phyloP scores from a whole-genome alignment of 306 rosid genomes.

The Cicer yamashitae region DNA sequence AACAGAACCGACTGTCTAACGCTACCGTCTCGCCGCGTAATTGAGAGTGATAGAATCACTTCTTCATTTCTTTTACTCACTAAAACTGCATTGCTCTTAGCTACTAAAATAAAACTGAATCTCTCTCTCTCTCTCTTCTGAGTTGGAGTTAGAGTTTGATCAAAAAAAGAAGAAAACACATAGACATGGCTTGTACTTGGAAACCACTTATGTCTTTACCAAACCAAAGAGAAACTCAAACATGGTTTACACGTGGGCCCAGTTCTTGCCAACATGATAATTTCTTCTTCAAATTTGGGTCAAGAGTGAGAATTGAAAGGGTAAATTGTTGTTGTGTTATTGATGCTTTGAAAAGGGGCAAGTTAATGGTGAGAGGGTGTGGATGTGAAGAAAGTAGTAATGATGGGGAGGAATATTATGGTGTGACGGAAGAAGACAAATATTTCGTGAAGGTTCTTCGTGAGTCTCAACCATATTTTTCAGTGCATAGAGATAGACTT shows the following conservation, averaged over 20 bases:
- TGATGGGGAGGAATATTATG: slow-evolving; percentile 25
- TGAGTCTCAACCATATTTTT: slow-evolving; percentile 77
- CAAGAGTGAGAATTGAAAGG: slow-evolving; percentile 16
- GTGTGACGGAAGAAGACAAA: slow-evolving; percentile 54
- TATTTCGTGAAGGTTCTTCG: slow-evolving; percentile 58
- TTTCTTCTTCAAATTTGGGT: not conserved
- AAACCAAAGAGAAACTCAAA: slow-evolving; percentile 26
- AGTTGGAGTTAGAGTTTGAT: not conserved
- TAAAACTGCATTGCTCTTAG: not conserved
- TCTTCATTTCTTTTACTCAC: not conserved
- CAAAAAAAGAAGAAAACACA: not conserved
- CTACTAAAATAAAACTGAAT: not conserved
- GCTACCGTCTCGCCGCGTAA: not conserved
- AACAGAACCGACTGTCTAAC: not conserved
- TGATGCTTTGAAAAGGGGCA: slow-evolving; percentile 18
- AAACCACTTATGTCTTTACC: slow-evolving; percentile 33
- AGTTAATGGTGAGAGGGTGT: slow-evolving; percentile 38
- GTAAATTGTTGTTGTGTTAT: not conserved
- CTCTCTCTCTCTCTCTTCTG: not conserved
- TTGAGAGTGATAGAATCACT: not conserved
- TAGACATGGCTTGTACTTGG: slow-evolving; percentile 40
- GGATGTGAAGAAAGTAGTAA: slow-evolving; percentile 8
- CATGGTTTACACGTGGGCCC: slow-evolving; percentile 36
- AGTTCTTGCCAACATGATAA: not conserved
- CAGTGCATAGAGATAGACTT: slow-evolving; percentile 51